Percentiles rank a stretch among this genome's conserved stretches.
Conservation (phyloP, 2,329 filamentous ascomycete species). For the Tolypocladium pustulatum region DNA sequence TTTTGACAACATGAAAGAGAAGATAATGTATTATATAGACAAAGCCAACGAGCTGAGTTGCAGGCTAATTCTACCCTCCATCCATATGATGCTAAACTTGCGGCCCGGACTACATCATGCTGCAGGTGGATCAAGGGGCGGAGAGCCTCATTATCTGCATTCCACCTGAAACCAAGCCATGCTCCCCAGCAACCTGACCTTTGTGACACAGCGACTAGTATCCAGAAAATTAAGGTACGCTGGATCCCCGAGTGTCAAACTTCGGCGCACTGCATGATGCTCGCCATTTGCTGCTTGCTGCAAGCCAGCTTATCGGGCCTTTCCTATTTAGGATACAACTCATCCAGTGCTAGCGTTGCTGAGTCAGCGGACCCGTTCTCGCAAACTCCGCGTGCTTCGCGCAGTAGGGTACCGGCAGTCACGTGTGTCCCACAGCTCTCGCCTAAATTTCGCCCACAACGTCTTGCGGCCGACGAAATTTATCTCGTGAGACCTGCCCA, state of each 20-base stretch:
- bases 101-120: too few relatives aligned
- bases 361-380: background rate
- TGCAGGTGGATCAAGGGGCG: background rate
- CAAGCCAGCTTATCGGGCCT: background rate
- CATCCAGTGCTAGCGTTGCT: background rate
- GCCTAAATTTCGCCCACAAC: constrained; percentile 22
- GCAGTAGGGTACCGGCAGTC: constrained; percentile 10
- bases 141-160: too few relatives aligned
- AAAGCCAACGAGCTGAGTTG: background rate
- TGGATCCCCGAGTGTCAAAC: background rate
- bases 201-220: too few relatives aligned
- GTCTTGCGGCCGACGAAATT: constrained; percentile 7
- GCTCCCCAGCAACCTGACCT: too few relatives aligned
- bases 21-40: background rate
- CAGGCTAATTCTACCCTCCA: background rate
- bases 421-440: constrained; percentile 18
- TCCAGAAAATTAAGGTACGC: too few relatives aligned
- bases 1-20: background rate
- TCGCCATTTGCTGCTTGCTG: background rate
- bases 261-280: background rate
- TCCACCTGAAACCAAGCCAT: background rate
- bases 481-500: background rate
- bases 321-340: background rate
- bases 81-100: background rate
- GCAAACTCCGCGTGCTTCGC: background rate